Evolutionary conservation across 176 grass and related monocot species (phyloP).

Genomic region (Themeda triandra): DNA sequence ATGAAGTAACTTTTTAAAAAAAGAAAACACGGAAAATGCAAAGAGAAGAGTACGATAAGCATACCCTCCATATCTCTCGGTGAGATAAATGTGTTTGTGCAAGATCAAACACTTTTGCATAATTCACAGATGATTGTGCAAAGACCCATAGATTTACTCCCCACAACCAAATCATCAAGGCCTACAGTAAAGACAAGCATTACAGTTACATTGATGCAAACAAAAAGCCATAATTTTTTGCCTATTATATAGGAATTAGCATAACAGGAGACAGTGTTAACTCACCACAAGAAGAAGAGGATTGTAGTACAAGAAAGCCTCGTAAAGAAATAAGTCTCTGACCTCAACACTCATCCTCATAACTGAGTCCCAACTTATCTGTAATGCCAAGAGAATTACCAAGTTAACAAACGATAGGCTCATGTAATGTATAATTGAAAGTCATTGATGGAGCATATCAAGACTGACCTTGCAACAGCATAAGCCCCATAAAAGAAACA

Average conservation of each 20-base stretch:
- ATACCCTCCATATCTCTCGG: constrained; percentile 95
- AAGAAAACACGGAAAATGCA: not conserved
- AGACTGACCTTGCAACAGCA: constrained; percentile 86
- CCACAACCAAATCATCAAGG: constrained; percentile 98
- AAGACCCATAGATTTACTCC: constrained; percentile 97
- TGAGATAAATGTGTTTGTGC: constrained; percentile 80
- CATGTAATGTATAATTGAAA: not conserved
- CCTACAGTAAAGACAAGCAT: constrained; percentile 49
- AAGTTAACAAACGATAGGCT: not conserved
- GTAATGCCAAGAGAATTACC: no score
- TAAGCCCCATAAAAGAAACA: constrained; percentile 91
- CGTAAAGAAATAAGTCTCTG: constrained; percentile 86
- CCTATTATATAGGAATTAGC: not conserved
- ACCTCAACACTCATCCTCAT: constrained; percentile 94
- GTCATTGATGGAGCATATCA: not conserved
- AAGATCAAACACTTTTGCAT: constrained; percentile 93
- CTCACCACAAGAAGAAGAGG: constrained; percentile 92
- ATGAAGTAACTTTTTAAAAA: no score
- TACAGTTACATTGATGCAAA: not conserved
- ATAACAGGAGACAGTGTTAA: not conserved
- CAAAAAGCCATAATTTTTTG: not conserved
- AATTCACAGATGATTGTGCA: constrained; percentile 77
- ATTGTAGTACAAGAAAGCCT: constrained; percentile 97
- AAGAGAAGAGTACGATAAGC: constrained; percentile 1
- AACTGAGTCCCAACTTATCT: constrained; percentile 95